Evolutionary conservation across 2,329 filamentous ascomycete species (phyloP), one percentile per base, ranked within the genome.

Genomic region (Pseudogymnoascus pannorum): DNA sequence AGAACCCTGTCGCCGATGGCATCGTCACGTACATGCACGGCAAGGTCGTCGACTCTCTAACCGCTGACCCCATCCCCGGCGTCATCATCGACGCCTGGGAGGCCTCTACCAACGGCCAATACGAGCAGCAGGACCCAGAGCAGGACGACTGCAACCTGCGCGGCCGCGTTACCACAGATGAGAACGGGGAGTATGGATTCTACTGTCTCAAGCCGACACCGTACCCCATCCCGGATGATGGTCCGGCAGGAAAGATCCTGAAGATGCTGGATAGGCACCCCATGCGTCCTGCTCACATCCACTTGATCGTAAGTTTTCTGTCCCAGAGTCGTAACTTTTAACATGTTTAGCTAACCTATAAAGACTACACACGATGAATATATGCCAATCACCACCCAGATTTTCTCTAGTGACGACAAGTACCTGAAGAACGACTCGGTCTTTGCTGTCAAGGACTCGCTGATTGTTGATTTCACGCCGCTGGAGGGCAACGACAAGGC

Each of bases 331-430:
- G 33, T 35, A 14, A 12, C 33, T n/a, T n/a, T 14, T 35, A 35
- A 35, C 11, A 35, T 35, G 33, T 35, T 35, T 35, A 14, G 33
- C 33, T 35, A 35, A 35, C 33, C 12, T 3, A 35, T 14, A n/a
- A 35, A 82, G 78, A 76, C 81, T 71, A 78, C 79, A 26, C 77
- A 79, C 11, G 77, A 81, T 1, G 81, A 81, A 6, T 86, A 87
- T 76, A 87, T 85, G 68, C 78, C 86, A 0, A 80, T 95, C 57
- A 88, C 87, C 0, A 89, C 87, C 1, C 89, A 94, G 72, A 85
- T 94, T 61, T 93, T 91, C 70, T 88, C 91, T 71, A 76, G 79
- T 62, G 78, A 83, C 64, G 84, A 86, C 72, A 78, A 81, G 64
- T 86, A 89, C 67, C 76, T 90, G 20, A 67, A 67, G 5, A 75